Conservation (phyloP, 352 stramenopile species). For the Phytophthora sp. region DNA sequence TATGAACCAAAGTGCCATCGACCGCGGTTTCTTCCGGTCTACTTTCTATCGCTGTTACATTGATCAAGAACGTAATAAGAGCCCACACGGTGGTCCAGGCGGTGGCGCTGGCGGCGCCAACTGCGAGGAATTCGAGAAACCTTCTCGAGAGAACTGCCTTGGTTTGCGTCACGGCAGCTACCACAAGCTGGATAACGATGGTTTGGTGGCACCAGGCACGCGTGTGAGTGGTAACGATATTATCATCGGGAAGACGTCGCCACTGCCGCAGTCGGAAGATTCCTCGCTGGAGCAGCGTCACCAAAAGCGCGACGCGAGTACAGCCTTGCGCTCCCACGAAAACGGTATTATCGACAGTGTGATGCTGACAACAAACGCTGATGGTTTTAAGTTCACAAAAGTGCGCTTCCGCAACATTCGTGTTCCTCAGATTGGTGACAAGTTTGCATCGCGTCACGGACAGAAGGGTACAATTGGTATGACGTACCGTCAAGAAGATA, state of each 20-base stretch:
- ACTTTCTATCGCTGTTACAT: constrained; percentile 99
- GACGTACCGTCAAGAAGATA: constrained; percentile 99
- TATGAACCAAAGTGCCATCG: constrained; percentile 99
- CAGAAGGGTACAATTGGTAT: constrained; percentile 98
- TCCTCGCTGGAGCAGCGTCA: constrained; percentile 88
- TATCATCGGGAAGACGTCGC: constrained; percentile 99
- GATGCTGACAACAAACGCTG: constrained; percentile 97
- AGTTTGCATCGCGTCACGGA: constrained; percentile 95
- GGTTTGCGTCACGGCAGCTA: constrained; percentile 97
- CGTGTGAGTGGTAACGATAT: constrained; percentile 98
- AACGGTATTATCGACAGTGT: constrained; percentile 99
- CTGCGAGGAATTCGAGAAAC: constrained; percentile 96
- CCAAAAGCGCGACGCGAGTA: constrained; percentile 97
- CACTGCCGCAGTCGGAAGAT: constrained; percentile 80
- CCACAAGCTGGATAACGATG: constrained; percentile 98
- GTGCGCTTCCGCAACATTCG: constrained; percentile 98
- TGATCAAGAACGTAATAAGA: constrained; percentile 93
- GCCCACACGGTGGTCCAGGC: constrained; percentile 62
- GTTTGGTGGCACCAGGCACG: constrained; percentile 95
- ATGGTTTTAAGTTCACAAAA: constrained; percentile 98
- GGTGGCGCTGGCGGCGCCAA: constrained; percentile 66
- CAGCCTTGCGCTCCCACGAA: constrained; percentile 97
- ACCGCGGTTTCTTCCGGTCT: constrained; percentile 98
- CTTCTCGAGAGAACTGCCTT: constrained; percentile 93
- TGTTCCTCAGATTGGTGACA: constrained; percentile 99